Conservation (phyloP, 768 basidiomycete species). For the Rhizopogon vulgaris region DNA sequence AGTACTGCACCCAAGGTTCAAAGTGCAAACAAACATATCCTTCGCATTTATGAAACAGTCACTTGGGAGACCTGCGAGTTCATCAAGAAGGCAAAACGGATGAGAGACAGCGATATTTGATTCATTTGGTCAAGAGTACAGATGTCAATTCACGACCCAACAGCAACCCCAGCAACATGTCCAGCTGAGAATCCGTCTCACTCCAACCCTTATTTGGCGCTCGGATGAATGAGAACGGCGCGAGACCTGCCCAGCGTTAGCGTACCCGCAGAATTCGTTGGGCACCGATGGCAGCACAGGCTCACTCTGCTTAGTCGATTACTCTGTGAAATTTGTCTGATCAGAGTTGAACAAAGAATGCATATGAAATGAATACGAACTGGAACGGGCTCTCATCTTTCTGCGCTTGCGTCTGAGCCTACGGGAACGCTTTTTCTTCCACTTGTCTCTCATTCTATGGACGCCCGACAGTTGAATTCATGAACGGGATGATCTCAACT, state of each 20-base stretch:
- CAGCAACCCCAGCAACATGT: conserved; percentile 3
- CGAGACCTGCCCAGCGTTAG: conserved; percentile 1
- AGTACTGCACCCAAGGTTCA: too few relatives aligned
- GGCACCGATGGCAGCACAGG: conserved; percentile 15
- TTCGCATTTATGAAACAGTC: too few relatives aligned
- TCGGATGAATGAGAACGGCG: neutral
- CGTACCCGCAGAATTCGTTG: neutral
- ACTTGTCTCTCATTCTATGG: conserved; percentile 89
- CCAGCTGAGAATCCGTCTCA: conserved; percentile 1
- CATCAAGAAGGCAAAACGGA: neutral
- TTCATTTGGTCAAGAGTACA: conserved; percentile 6
- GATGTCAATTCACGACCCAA: conserved; percentile 1
- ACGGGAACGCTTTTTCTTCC: conserved; percentile 93
- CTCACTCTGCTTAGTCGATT: conserved; percentile 24
- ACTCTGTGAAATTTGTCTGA: conserved; percentile 25
- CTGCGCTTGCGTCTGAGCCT: conserved; percentile 91
- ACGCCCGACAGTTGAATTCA: neutral
- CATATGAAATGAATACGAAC: conserved; percentile 39
- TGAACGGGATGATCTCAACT: neutral
- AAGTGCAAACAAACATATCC: too few relatives aligned
- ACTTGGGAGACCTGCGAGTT: too few relatives aligned
- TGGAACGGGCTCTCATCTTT: conserved; percentile 95
- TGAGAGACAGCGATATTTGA: conserved; percentile 5
- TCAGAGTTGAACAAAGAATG: neutral
- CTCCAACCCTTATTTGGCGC: neutral